Conservation (phyloP, 106 monocot genomes). For the Cymbidium sinense region DNA sequence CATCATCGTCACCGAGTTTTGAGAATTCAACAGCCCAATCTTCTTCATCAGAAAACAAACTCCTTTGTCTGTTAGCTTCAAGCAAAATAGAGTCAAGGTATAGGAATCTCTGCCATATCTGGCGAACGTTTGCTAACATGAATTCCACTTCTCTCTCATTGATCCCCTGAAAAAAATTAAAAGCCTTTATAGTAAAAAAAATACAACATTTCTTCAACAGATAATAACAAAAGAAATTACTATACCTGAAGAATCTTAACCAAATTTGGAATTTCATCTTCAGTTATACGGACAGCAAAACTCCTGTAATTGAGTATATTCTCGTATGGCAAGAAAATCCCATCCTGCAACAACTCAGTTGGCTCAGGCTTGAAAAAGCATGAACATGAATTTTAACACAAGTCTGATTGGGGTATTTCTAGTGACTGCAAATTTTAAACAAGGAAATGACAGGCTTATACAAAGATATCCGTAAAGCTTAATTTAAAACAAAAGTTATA, state of each 20-base stretch:
- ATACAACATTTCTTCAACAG: background rate
- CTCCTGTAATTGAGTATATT: slow-evolving; percentile 78
- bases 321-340: slow-evolving; percentile 88
- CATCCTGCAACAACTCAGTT: slow-evolving; percentile 49
- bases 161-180: slow-evolving; percentile 32
- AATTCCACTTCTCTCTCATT: slow-evolving; percentile 59
- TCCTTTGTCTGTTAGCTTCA: slow-evolving; percentile 63
- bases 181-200: background rate
- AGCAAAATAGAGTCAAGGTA: slow-evolving; percentile 65
- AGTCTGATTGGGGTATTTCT: background rate
- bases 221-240: background rate
- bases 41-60: slow-evolving; percentile 36
- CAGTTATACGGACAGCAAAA: slow-evolving; percentile 72
- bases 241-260: slow-evolving; percentile 58
- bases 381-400: background rate
- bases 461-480: background rate
- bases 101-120: slow-evolving; percentile 66
- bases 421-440: background rate
- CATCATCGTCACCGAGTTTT: slow-evolving; percentile 65
- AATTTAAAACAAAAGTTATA: background rate
- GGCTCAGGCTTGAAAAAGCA: background rate
- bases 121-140: slow-evolving; percentile 67
- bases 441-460: background rate
- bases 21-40: slow-evolving; percentile 55
- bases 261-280: slow-evolving; percentile 84